Percentiles rank a stretch among this genome's conserved stretches.
These are phyloP conservation scores for Exophiala sp. DNA, from an alignment of 2,329 filamentous ascomycete genomes.

Conservation along the genomic window DNA sequence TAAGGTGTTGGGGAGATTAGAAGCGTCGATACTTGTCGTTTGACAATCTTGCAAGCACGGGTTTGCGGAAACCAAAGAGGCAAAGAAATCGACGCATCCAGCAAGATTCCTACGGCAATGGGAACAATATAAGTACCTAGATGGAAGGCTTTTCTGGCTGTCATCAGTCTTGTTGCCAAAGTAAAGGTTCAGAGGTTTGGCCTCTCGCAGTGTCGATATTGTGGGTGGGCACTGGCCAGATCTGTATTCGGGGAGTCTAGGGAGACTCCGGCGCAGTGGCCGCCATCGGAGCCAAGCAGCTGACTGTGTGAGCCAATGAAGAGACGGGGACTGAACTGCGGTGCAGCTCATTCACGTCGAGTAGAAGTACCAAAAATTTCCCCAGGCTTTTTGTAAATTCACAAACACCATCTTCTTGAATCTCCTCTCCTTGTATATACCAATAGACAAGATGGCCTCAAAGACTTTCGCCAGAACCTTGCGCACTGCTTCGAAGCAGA, in stretches of 20 bases:
- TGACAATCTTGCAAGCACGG: neutral
- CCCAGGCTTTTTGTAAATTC: conserved; percentile 12
- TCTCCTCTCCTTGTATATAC: conserved; percentile 3
- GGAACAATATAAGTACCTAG: too few species aligned
- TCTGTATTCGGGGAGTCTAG: conserved; percentile 11
- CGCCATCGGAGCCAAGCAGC: conserved; percentile 4
- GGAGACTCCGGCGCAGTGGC: neutral
- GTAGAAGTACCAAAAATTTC: conserved; percentile 16
- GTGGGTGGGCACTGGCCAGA: neutral
- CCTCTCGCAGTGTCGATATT: neutral
- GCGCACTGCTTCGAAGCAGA: conserved; percentile 53
- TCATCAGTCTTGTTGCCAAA: too few species aligned
- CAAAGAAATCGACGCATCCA: neutral
- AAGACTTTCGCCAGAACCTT: conserved; percentile 55
- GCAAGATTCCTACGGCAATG: neutral
- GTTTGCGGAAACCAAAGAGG: neutral
- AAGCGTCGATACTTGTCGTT: neutral
- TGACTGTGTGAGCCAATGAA: neutral
- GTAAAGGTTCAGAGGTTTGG: neutral
- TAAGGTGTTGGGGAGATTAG: conserved; percentile 1
- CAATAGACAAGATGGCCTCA: conserved; percentile 42
- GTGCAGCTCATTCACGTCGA: neutral
- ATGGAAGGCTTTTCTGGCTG: too few species aligned
- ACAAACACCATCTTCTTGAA: neutral
- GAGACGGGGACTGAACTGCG: neutral